Evolutionary conservation across 2,329 filamentous ascomycete species (phyloP).

Genomic region (Fusarium begoniae): DNA sequence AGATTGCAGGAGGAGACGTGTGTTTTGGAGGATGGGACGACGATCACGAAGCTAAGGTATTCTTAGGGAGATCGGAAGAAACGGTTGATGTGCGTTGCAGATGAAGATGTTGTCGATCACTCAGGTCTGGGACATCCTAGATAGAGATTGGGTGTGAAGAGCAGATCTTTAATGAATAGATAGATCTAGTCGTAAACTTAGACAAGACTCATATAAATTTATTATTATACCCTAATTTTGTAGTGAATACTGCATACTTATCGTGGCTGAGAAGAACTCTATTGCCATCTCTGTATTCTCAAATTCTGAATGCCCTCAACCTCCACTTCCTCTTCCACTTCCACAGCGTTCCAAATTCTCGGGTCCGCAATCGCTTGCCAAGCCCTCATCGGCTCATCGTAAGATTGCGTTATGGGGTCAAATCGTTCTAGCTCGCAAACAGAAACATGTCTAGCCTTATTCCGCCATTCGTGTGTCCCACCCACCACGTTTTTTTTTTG

Average conservation of each 20-base stretch:
- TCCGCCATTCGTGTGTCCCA: background rate
- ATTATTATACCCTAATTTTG: too few relatives aligned
- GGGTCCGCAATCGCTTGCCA: background rate
- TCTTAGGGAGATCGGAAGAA: background rate
- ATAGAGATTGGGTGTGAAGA: background rate
- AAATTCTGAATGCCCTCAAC: background rate
- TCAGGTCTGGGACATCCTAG: background rate
- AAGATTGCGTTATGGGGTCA: slow-evolving; percentile 22
- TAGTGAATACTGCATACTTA: too few relatives aligned
- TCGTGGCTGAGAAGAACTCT: background rate
- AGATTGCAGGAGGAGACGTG: slow-evolving; percentile 68
- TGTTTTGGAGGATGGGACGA: slow-evolving; percentile 72
- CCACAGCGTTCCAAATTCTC: background rate
- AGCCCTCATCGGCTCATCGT: background rate
- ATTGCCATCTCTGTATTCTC: background rate
- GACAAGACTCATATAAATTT: background rate
- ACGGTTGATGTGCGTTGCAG: background rate
- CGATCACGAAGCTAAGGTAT: slow-evolving; percentile 65
- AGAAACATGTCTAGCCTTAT: slow-evolving; percentile 3
- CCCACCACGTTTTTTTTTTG: background rate
- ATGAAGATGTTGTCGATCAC: background rate
- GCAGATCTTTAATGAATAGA: background rate
- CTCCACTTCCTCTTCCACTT: background rate
- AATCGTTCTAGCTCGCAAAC: slow-evolving; percentile 2
- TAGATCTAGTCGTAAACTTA: background rate